phyloP scores from a whole-genome alignment of 306 rosid genomes.

The Luffa acutangula region DNA sequence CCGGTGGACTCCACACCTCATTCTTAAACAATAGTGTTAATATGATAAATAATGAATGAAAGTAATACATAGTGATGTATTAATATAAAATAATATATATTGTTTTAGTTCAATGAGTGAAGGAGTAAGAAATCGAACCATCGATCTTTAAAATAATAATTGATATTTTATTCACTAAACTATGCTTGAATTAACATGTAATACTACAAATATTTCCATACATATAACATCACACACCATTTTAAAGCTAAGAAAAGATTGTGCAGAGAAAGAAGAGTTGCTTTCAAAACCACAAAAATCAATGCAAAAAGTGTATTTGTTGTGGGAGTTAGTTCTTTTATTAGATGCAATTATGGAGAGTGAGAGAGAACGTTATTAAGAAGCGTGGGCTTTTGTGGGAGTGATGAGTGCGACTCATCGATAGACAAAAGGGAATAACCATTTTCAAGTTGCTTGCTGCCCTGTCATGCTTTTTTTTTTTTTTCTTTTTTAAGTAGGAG shows the following conservation, averaged over 20 bases:
- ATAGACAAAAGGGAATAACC: constrained; percentile 57
- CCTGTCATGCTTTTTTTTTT: not conserved
- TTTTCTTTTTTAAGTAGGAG: too few species aligned
- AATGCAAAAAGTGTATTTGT: not conserved
- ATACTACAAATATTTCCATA: too few species aligned
- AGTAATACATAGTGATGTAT: too few species aligned
- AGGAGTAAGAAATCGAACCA: too few species aligned
- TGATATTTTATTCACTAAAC: too few species aligned
- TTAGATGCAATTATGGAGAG: not conserved
- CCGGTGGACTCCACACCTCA: too few species aligned
- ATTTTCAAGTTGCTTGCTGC: constrained; percentile 32
- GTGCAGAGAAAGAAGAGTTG: not conserved
- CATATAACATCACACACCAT: not conserved
- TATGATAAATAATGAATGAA: too few species aligned
- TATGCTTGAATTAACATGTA: too few species aligned
- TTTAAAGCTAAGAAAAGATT: not conserved
- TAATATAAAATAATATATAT: too few species aligned
- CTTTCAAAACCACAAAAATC: not conserved
- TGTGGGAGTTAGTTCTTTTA: not conserved
- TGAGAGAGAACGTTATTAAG: constrained; percentile 4
- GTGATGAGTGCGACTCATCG: constrained; percentile 97
- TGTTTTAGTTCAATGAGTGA: too few species aligned
- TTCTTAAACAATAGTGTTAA: too few species aligned
- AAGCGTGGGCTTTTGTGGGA: constrained; percentile 36
- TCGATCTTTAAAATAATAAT: too few species aligned